Evolutionary conservation across 768 basidiomycete species (phyloP).

Genomic region (Phylloporus sp.): DNA sequence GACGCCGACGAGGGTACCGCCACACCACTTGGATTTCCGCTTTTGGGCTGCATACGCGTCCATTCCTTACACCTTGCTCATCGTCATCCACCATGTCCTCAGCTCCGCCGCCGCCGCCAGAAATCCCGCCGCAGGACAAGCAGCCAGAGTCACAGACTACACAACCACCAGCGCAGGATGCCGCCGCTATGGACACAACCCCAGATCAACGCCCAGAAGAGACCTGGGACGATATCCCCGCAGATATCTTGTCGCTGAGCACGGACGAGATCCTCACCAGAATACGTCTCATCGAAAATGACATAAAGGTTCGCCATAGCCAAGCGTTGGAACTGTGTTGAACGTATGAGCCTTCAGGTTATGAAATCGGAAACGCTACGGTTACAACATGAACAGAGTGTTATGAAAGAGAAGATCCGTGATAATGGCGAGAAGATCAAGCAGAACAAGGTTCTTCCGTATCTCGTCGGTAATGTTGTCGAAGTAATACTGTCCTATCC

Average conservation of each 20-base stretch:
- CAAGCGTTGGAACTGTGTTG: neutral
- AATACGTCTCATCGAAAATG: conserved; percentile 92
- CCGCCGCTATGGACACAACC: conserved; percentile 65
- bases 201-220: conserved; percentile 71
- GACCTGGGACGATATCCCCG: conserved; percentile 88
- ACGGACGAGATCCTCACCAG: conserved; percentile 89
- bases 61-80: neutral
- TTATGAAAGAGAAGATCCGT: conserved; percentile 98
- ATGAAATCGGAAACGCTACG: conserved; percentile 94
- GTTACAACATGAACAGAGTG: conserved; percentile 88
- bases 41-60: conserved; percentile 31
- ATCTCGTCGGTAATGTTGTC: conserved; percentile 96
- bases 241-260: conserved; percentile 71
- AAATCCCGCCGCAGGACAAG: conserved; percentile 44
- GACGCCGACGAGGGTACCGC: neutral
- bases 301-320: conserved; percentile 68
- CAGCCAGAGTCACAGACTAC: conserved; percentile 39
- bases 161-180: conserved; percentile 32
- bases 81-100: conserved; percentile 47
- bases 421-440: conserved; percentile 99
- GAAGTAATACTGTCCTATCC: conserved; percentile 52
- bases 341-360: conserved; percentile 51
- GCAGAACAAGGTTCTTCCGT: conserved; percentile 98
- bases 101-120: conserved; percentile 48
- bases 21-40: conserved; percentile 15